phyloP scores from a whole-genome alignment of 1,284 basidiomycete genomes.

The Volvariella surrecta region DNA sequence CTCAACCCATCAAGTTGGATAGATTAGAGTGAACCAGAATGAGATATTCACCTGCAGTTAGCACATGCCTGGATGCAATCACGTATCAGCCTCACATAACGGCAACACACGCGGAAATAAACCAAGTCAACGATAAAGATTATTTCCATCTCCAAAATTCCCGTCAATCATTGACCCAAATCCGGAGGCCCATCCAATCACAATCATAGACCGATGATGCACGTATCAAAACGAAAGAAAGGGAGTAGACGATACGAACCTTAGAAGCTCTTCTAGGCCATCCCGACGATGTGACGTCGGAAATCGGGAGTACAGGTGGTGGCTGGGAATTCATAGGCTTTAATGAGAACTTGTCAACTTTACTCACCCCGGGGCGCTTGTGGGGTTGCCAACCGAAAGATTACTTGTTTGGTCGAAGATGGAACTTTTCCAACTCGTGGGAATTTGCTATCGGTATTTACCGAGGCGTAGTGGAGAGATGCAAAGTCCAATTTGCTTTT shows the following conservation, averaged over 20 bases:
- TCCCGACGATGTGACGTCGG: conserved; percentile 30
- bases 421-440: too few species aligned
- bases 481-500: too few species aligned
- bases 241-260: conserved; percentile 21
- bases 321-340: conserved; percentile 25
- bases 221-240: conserved; percentile 8
- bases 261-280: conserved; percentile 38
- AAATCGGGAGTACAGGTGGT: conserved; percentile 28
- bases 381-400: too few species aligned
- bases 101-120: background rate
- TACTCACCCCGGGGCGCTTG: too few species aligned
- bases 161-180: background rate
- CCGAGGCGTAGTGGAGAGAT: too few species aligned
- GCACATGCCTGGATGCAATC: conserved; percentile 39
- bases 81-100: background rate
- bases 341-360: too few species aligned
- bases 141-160: background rate
- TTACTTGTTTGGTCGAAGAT: too few species aligned
- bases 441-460: too few species aligned
- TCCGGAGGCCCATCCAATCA: background rate
- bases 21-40: background rate
- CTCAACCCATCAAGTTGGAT: background rate
- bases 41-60: conserved; percentile 38
- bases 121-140: background rate
- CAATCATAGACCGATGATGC: conserved; percentile 8